Base-by-base conservation (phyloP, 2,329 filamentous ascomycete species). In the Fusarium mangiferae region DNA sequence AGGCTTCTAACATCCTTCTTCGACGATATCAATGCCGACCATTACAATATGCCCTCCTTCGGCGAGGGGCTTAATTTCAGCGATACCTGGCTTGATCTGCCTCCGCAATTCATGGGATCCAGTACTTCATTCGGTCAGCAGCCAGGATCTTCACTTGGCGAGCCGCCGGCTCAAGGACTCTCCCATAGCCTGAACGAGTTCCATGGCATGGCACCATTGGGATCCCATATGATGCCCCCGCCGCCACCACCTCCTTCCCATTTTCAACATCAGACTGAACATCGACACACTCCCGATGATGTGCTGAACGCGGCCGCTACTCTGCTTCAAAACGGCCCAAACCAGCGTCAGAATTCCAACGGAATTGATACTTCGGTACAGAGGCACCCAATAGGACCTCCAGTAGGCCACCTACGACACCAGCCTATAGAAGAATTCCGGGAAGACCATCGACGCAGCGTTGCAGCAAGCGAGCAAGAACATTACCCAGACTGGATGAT, bases 51-150 rank as follows among this genome's bases (percentile, higher is more conserved):
- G 68, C 82, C 84, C 39, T 86, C 86, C 11, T 89, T 87, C 69
- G 86, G 86, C 49, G 87, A 89, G 54, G 76, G 86, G 15, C 83
- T 86, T 42, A 84, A 84, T 73, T 87, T 84, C 74, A 87, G 80
- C 76, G 86, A 87, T 45, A 82, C 84, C 62, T 91, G 88, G 89
- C 80, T 85, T 52, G 88, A 90, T 66, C 83, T 92, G 26, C 91
- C 91, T 10, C 91, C 91, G 4, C 87, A 87, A 55, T 90, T 93
- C 73, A 88, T 93, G 83, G 91, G 91, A 57, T 90, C 91, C 18
- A 85, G 88, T 3, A 92, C 91, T 26, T 92, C 90, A 7, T 88
- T 89, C 72, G 90, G 90, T 24, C 87, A 89, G 56, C 87, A 89
- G 41, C 82, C 84, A 20, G 77, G 79, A 42, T 73, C 80, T 12